These are phyloP conservation scores for Peniophora sp. DNA, from an alignment of 1,284 basidiomycete genomes.

Conservation along the genomic window DNA sequence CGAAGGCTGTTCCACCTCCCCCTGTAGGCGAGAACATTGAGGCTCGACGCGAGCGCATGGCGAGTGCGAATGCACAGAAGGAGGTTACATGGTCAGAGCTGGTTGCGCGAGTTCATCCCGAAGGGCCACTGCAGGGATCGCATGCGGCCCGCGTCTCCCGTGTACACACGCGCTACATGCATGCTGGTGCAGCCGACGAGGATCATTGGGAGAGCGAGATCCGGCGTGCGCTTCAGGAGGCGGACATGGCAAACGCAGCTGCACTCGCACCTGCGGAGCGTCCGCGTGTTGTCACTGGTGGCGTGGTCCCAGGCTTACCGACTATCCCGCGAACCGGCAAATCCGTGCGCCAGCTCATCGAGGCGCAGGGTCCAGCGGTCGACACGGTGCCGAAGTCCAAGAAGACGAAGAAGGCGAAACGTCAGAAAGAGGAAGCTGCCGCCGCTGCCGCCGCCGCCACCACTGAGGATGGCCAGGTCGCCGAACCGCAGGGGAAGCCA, in stretches of 20 bases:
- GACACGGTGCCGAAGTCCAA: constrained; percentile 19
- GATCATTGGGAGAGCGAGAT: constrained; percentile 60
- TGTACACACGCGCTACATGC: constrained; percentile 47
- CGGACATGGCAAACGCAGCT: constrained; percentile 38
- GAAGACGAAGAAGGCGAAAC: constrained; percentile 26
- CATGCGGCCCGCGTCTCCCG: constrained; percentile 43
- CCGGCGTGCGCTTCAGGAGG: constrained; percentile 44
- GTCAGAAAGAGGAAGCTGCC: constrained; percentile 6
- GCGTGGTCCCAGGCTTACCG: background rate
- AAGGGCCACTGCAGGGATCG: constrained; percentile 33
- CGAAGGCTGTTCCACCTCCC: constrained; percentile 13
- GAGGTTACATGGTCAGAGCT: constrained; percentile 60
- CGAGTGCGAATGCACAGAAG: constrained; percentile 38
- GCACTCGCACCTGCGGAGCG: constrained; percentile 20
- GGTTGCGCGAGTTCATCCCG: constrained; percentile 44
- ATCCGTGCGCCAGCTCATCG: constrained; percentile 46
- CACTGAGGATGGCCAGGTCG: too few species aligned
- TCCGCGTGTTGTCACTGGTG: constrained; percentile 8
- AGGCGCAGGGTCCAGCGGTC: constrained; percentile 44
- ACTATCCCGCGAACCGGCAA: constrained; percentile 28
- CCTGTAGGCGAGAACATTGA: constrained; percentile 3
- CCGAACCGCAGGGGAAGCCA: constrained; percentile 2
- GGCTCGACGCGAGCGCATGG: constrained; percentile 20
- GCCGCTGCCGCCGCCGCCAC: constrained; percentile 1
- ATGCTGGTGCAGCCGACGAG: constrained; percentile 39